A percentile compares a stretch with the other conserved stretches of the same genome.
Conservation (phyloP, 164 flowering plant species). For the Annona cherimola region DNA sequence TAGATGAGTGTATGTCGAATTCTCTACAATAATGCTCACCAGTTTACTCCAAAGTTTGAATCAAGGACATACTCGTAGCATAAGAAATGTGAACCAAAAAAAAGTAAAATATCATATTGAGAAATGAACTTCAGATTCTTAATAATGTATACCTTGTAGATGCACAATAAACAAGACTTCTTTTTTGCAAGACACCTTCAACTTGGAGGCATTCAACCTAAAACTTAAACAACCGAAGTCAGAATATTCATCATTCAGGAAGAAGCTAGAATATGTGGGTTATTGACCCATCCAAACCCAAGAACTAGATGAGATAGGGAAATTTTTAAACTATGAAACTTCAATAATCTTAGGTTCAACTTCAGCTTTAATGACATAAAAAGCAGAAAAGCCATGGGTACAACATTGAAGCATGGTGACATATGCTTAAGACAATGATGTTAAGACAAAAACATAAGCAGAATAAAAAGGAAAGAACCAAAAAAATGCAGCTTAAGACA, state of each 20-base stretch:
- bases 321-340: not conserved
- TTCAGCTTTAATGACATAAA: not conserved
- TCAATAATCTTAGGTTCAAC: not conserved
- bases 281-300: not conserved
- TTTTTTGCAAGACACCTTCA: constrained; percentile 81
- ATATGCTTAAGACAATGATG: not conserved
- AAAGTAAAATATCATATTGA: not conserved
- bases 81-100: too few species aligned
- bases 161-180: constrained; percentile 96
- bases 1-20: too few species aligned
- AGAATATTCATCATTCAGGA: not conserved
- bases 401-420: not conserved
- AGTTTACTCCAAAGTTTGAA: too few species aligned
- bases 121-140: not conserved
- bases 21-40: too few species aligned
- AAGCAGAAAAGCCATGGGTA: not conserved
- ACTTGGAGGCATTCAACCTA: constrained; percentile 96
- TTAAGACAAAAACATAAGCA: not conserved
- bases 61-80: too few species aligned
- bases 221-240: constrained; percentile 10
- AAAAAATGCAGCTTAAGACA: too few species aligned
- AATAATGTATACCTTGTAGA: constrained; percentile 70
- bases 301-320: not conserved
- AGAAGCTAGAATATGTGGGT: not conserved
- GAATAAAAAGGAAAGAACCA: not conserved